Percentiles rank a stretch among this genome's conserved stretches.
Conservation (phyloP, 2,329 filamentous ascomycete genomes). For the Penicillium sp. region DNA sequence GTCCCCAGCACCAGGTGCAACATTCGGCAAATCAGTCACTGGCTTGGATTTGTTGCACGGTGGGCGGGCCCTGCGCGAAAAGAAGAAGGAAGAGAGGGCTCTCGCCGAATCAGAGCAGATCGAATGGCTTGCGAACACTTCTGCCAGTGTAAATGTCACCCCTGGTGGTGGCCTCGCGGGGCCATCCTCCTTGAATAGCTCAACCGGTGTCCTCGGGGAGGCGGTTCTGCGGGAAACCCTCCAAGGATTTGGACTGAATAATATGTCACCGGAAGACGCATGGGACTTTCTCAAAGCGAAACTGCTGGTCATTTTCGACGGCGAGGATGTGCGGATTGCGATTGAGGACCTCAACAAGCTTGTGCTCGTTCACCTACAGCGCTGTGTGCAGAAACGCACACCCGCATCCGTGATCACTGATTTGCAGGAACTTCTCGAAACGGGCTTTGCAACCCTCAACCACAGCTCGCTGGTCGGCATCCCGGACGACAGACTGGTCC, state of each 20-base stretch:
- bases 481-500: conserved; percentile 83
- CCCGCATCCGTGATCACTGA: conserved; percentile 62
- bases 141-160: conserved; percentile 22
- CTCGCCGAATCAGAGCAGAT: conserved; percentile 38
- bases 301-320: conserved; percentile 62
- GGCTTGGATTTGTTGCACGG: conserved; percentile 76
- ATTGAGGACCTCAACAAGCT: conserved; percentile 65
- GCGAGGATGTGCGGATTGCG: conserved; percentile 61
- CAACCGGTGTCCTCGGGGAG: conserved; percentile 32
- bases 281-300: conserved; percentile 65
- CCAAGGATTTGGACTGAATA: conserved; percentile 61
- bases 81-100: conserved; percentile 69
- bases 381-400: conserved; percentile 59
- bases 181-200: conserved; percentile 38
- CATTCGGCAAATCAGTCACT: conserved; percentile 79
- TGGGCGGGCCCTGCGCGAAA: conserved; percentile 72
- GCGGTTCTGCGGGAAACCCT: conserved; percentile 42
- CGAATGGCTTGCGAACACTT: conserved; percentile 33
- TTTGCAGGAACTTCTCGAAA: conserved; percentile 58
- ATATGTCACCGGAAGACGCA: conserved; percentile 65
- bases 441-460: conserved; percentile 82
- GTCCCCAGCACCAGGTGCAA: conserved; percentile 57
- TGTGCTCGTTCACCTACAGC: conserved; percentile 60
- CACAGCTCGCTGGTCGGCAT: conserved; percentile 70
- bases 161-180: conserved; percentile 32